Evolutionary conservation across 2,329 filamentous ascomycete species (phyloP).

Genomic region (Penicillium sp.): DNA sequence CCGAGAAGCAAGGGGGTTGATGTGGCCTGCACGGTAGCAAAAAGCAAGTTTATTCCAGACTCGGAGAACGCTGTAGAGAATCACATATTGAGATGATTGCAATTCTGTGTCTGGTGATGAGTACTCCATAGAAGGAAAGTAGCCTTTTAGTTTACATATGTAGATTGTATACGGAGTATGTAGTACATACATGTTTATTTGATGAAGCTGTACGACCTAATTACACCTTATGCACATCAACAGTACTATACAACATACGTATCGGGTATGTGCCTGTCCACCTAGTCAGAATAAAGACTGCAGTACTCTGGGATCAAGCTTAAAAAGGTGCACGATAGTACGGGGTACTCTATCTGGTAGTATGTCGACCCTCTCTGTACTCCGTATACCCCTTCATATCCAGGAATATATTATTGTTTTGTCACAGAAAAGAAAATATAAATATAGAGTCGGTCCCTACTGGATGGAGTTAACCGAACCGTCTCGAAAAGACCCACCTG

Average conservation of each 20-base stretch:
- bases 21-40: background rate
- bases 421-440: background rate
- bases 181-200: background rate
- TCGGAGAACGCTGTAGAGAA: background rate
- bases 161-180: background rate
- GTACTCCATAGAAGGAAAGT: background rate
- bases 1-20: background rate
- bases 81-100: background rate
- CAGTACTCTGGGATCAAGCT: conserved; percentile 3
- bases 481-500: conserved; percentile 1
- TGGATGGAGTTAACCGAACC: conserved; percentile 4
- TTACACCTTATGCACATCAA: conserved; percentile 1
- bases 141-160: too few species aligned
- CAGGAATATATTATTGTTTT: background rate
- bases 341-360: background rate
- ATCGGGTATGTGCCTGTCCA: background rate
- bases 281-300: background rate
- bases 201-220: background rate
- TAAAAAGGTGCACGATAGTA: background rate
- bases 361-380: background rate
- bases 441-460: conserved; percentile 1
- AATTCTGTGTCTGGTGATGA: background rate
- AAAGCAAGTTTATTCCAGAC: background rate
- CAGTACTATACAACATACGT: background rate
- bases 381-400: background rate